Evolutionary conservation across 148 eudicot species (phyloP).

Genomic region (Rhododendron mucronatum): DNA sequence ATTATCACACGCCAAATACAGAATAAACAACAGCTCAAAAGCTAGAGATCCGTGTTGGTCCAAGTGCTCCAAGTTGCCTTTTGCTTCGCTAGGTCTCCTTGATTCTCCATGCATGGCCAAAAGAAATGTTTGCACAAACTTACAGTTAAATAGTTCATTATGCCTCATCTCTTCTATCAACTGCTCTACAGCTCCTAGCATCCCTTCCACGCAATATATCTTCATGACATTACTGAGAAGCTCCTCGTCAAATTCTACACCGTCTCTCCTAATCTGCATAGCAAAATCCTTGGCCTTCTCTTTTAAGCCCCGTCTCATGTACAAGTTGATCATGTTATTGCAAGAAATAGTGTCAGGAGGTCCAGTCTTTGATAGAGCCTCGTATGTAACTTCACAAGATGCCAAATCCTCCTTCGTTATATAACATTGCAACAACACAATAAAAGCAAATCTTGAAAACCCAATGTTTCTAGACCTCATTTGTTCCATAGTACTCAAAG

Average conservation of each 20-base stretch:
- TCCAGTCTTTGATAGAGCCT: constrained; percentile 57
- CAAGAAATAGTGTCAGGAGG: constrained; percentile 59
- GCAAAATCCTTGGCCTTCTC: constrained; percentile 65
- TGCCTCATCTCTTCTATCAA: constrained; percentile 44
- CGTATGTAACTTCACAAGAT: constrained; percentile 60
- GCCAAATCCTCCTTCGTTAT: constrained; percentile 57
- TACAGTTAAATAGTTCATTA: constrained; percentile 27
- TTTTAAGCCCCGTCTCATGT: constrained; percentile 35
- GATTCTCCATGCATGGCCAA: constrained; percentile 27
- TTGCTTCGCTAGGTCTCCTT: constrained; percentile 19
- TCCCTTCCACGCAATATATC: constrained; percentile 62
- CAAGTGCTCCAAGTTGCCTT: constrained; percentile 25
- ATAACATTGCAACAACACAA: constrained; percentile 63
- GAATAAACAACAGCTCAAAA: constrained; percentile 50
- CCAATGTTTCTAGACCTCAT: constrained; percentile 55
- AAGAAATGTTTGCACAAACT: constrained; percentile 41
- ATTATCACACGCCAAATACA: constrained; percentile 44
- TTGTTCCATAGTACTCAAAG: constrained; percentile 49
- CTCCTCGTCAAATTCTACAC: constrained; percentile 57
- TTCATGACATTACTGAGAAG: constrained; percentile 53
- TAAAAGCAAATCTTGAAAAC: constrained; percentile 55
- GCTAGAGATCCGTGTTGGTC: constrained; percentile 39
- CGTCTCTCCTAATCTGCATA: constrained; percentile 49
- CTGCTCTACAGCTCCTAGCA: constrained; percentile 51
- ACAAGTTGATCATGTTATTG: constrained; percentile 64